Base-by-base conservation (phyloP, 116 monocot species). In the Zostera marina region DNA sequence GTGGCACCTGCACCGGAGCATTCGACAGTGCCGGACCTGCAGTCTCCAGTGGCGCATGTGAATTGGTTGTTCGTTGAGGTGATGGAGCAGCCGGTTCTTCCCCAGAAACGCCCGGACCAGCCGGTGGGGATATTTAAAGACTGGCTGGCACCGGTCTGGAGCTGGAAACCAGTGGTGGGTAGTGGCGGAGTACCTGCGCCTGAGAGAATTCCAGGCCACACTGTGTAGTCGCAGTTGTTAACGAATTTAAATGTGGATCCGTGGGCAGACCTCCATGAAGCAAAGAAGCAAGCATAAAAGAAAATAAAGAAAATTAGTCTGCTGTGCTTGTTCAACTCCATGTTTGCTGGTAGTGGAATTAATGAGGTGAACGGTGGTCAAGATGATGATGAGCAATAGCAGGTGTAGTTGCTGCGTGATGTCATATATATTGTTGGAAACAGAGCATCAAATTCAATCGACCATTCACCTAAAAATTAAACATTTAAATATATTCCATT, bases 21-120 rank as follows among this genome's bases (percentile, higher is more conserved):
- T 16, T 66, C 70, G 22, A 85, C 11, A 2, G 21, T 11, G 64
- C 74, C 69, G 7, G 75, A 67, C 39, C 78, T 75, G 60, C 85
- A 85, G 70, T 85, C 85, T 44, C 70, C 80, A 38, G 77, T 81
- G 56, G 41, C 64, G 73, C 81, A 81, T n/a, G 67, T 46, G 70
- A 85, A 85, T 0, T 13, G 41, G 7, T 58, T 61, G 52, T 72
- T 73, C 64, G 73, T 0, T 19, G 78, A 12, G 64, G 72, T 63
- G n/a, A 64, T 62, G 63, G 73, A 44, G 62, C 79, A 83, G 47
- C 51, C 21, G 24, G 64, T 69, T 25, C 74, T 69, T 24, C 60
- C 69, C 74, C 74, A 74, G 64, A 74, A 61, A 8, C 74, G 74
- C 17, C 74, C 74, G 22, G 69, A 69, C 74, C 74, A 74, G 17